Evolutionary conservation across 2,329 filamentous ascomycete genomes (phyloP).

Genomic region (Phialophora tarda): DNA sequence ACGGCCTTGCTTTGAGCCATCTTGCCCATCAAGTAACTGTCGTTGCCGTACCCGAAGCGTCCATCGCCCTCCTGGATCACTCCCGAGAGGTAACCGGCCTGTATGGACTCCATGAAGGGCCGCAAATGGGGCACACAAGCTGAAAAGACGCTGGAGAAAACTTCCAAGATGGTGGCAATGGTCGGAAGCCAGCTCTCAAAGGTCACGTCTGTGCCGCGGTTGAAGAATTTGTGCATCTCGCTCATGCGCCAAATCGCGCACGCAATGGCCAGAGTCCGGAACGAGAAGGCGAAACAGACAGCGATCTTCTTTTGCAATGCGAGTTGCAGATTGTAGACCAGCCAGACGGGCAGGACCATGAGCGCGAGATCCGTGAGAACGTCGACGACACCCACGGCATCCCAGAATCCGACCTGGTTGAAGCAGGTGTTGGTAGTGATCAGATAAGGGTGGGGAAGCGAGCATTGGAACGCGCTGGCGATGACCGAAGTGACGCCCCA

Average conservation of each 20-base stretch:
- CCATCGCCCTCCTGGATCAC: slow-evolving; percentile 25
- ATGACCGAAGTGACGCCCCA: slow-evolving; percentile 36
- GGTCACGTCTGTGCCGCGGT: slow-evolving; percentile 24
- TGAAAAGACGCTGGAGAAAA: slow-evolving; percentile 26
- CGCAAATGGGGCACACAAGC: slow-evolving; percentile 30
- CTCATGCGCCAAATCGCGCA: slow-evolving; percentile 28
- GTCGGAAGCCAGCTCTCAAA: slow-evolving; percentile 31
- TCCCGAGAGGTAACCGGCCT: slow-evolving; percentile 29
- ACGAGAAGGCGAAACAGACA: slow-evolving; percentile 34
- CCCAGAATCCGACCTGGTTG: slow-evolving; percentile 35
- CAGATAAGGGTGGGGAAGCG: slow-evolving; percentile 27
- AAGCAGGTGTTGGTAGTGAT: slow-evolving; percentile 35
- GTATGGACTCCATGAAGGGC: slow-evolving; percentile 33
- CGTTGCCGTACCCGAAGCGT: slow-evolving; percentile 30
- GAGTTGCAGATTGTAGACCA: slow-evolving; percentile 38
- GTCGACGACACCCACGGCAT: slow-evolving; percentile 32
- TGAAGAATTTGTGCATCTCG: slow-evolving; percentile 20
- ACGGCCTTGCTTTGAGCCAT: slow-evolving; percentile 24
- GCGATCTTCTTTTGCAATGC: slow-evolving; percentile 33
- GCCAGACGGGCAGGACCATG: slow-evolving; percentile 34
- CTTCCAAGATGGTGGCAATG: slow-evolving; percentile 26
- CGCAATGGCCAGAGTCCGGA: slow-evolving; percentile 18
- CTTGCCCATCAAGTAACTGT: slow-evolving; percentile 33
- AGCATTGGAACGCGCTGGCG: slow-evolving; percentile 38
- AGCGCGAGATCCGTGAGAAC: slow-evolving; percentile 38